A percentile compares a stretch with the other conserved stretches of the same genome.
phyloP scores from a whole-genome alignment of 2,329 filamentous ascomycete genomes.

The Verticillium dahliae region DNA sequence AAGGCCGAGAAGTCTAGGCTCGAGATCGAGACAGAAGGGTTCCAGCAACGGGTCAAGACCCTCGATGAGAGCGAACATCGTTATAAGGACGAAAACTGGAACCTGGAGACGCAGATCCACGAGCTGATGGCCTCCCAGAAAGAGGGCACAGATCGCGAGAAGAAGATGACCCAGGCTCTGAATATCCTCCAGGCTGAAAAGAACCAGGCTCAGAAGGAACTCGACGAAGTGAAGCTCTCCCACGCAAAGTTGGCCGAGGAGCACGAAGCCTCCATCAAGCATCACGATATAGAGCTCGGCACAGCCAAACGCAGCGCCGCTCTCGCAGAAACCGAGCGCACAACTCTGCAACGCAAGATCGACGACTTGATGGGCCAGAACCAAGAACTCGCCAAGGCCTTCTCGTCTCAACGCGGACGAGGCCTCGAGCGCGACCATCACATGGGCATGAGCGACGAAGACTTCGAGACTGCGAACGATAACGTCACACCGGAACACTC shows the following conservation, averaged over 20 bases:
- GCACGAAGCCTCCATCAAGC: slow-evolving; percentile 67
- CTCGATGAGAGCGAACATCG: slow-evolving; percentile 91
- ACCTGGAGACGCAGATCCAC: slow-evolving; percentile 85
- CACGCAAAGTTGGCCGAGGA: slow-evolving; percentile 79
- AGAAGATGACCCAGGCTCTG: slow-evolving; percentile 69
- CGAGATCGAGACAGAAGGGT: slow-evolving; percentile 73
- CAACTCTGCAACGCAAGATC: slow-evolving; percentile 74
- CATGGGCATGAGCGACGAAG: slow-evolving; percentile 54
- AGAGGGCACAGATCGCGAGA: slow-evolving; percentile 75
- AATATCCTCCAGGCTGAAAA: slow-evolving; percentile 69
- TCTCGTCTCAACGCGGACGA: slow-evolving; percentile 66
- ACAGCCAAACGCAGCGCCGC: slow-evolving; percentile 74
- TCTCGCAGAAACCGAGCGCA: slow-evolving; percentile 71
- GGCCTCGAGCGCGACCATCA: slow-evolving; percentile 57
- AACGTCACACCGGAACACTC: slow-evolving; percentile 80
- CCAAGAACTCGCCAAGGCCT: slow-evolving; percentile 78
- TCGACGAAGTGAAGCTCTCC: slow-evolving; percentile 80
- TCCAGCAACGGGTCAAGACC: slow-evolving; percentile 72
- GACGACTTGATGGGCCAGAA: slow-evolving; percentile 87
- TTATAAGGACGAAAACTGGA: slow-evolving; percentile 99
- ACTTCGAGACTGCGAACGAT: slow-evolving; percentile 59
- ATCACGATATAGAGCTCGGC: slow-evolving; percentile 83
- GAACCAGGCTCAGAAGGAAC: slow-evolving; percentile 69
- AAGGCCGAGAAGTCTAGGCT: slow-evolving; percentile 71
- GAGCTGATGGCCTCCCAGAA: slow-evolving; percentile 69